Evolutionary conservation across 768 basidiomycete species (phyloP).

Genomic region (Suillus bovinus): DNA sequence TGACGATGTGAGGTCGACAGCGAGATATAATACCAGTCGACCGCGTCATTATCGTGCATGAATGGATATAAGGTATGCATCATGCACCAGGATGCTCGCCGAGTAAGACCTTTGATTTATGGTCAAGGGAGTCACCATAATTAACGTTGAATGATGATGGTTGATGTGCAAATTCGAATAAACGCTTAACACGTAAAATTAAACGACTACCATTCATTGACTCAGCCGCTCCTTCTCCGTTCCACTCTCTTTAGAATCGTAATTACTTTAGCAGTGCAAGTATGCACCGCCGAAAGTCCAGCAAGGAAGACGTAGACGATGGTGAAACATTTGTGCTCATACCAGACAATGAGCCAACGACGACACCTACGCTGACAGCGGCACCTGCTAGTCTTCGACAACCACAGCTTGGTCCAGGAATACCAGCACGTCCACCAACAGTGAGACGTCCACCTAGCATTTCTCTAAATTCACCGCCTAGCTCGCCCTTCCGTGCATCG

Average conservation of each 20-base stretch:
- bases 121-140: too few species aligned
- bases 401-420: constrained; percentile 27
- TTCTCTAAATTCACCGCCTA: constrained; percentile 27
- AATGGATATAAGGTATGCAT: too few species aligned
- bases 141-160: background rate
- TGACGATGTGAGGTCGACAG: too few species aligned
- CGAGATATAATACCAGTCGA: too few species aligned
- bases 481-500: constrained; percentile 34
- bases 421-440: constrained; percentile 18
- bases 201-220: constrained; percentile 5
- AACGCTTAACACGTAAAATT: background rate
- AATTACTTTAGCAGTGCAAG: background rate
- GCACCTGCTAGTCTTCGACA: constrained; percentile 21
- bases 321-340: constrained; percentile 1
- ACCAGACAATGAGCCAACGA: constrained; percentile 5
- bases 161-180: background rate
- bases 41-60: too few species aligned
- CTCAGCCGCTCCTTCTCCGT: constrained; percentile 4
- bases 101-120: too few species aligned
- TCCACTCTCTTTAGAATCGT: constrained; percentile 2
- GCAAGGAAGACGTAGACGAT: constrained; percentile 40
- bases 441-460: constrained; percentile 26
- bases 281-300: constrained; percentile 47
- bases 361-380: constrained; percentile 11
- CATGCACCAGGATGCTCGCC: too few species aligned